Evolutionary conservation across 257 asterid genomes (phyloP), one percentile per base, ranked within the genome.

Genomic region (Ballota nigra): DNA sequence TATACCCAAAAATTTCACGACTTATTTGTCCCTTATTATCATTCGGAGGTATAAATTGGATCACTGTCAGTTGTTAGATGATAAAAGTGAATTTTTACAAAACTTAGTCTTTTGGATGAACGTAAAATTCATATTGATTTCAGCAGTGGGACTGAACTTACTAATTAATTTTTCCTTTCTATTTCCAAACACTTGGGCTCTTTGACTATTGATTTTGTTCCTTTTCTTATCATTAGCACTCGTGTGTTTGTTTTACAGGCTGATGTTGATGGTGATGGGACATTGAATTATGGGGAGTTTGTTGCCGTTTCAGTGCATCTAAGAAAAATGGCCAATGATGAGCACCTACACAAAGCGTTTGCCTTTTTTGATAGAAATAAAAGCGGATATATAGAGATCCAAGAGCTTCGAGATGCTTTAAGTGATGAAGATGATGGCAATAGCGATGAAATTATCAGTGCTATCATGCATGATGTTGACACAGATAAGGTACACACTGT

Each of bases 391-490:
- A 91, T 91, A 15, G 97, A 91, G 75, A 82, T 83, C 12, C 92
- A 89, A 68, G 96, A 91, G 86, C 91, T 89, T 23, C 80, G 91
- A 6, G 77, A 79, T 53, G 92, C 95, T 74, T 72, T 91, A 76
- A 75, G 82, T 16, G 96, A 87, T 66, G 91, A 84, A 24, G 86
- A 76, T 0, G 90, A 81, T 73, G 79, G 70, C 80, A 86, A 73
- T 24, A 78, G 29, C 22, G 91, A 91, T 80, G 96, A 91, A 57
- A 89, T 87, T 51, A 75, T 83, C 78, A 59, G 11, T 13, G 92
- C 91, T 70, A 91, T 91, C 82, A 89, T 91, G 92, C 85, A 82
- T 64, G 96, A 91, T 57, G 97, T 91, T n/a, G 97, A 91, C 71
- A 86, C 85, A 1, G 89, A 87, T 72, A 89, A 91, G 90, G 97